These are phyloP conservation scores for Pseudozyma pruni DNA, from an alignment of 1,284 basidiomycete species.

Conservation along the genomic window DNA sequence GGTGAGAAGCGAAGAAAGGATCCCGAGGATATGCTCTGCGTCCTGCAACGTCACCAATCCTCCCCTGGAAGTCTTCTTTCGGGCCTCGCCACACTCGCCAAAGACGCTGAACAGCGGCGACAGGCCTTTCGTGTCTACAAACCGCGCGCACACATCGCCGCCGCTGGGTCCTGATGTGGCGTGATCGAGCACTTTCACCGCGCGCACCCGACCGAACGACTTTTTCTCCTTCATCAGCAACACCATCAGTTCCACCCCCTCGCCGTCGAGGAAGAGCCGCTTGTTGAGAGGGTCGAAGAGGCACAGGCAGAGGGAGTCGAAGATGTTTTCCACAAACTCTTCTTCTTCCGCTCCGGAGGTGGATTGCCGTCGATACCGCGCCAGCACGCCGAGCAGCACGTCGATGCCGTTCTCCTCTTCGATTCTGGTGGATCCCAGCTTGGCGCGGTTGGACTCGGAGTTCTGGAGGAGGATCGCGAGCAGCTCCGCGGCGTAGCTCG, in stretches of 20 bases:
- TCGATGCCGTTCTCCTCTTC: slow-evolving; percentile 80
- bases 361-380: slow-evolving; percentile 78
- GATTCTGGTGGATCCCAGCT: slow-evolving; percentile 12
- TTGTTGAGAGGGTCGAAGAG: slow-evolving; percentile 69
- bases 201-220: slow-evolving; percentile 72
- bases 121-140: slow-evolving; percentile 87
- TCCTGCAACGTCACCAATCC: slow-evolving; percentile 71
- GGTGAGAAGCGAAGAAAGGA: slow-evolving; percentile 87
- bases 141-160: background rate
- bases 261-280: slow-evolving; percentile 74
- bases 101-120: slow-evolving; percentile 88
- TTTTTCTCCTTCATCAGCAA: slow-evolving; percentile 87
- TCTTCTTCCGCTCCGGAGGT: slow-evolving; percentile 86
- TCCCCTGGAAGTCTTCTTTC: slow-evolving; percentile 3
- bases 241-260: slow-evolving; percentile 96
- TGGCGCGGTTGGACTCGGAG: slow-evolving; percentile 29
- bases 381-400: slow-evolving; percentile 78
- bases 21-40: slow-evolving; percentile 84
- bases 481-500: slow-evolving; percentile 71
- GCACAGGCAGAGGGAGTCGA: slow-evolving; percentile 84
- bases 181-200: slow-evolving; percentile 82
- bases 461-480: slow-evolving; percentile 85
- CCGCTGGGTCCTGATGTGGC: slow-evolving; percentile 86
- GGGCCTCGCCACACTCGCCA: slow-evolving; percentile 74
- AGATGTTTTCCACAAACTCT: slow-evolving; percentile 97